Conservation (phyloP, 495 filamentous ascomycete species). For the Astrocystis sublimbata region DNA sequence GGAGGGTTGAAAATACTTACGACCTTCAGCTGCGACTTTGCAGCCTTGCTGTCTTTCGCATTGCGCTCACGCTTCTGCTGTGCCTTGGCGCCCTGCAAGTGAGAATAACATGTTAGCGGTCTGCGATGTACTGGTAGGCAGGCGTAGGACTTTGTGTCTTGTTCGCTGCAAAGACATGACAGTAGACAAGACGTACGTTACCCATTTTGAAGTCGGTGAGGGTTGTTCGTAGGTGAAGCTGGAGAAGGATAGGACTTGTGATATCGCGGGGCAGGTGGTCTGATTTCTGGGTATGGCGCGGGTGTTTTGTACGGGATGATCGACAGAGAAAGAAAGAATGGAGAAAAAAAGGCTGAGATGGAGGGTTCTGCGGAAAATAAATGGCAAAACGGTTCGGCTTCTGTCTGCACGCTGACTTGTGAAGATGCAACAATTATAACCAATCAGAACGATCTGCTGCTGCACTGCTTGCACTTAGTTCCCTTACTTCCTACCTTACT, state of each 20-base stretch:
- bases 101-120: constrained; percentile 21
- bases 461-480: too few relatives aligned
- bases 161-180: neutral
- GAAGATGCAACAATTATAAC: neutral
- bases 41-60: constrained; percentile 44
- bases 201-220: constrained; percentile 43
- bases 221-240: neutral
- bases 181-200: constrained; percentile 48
- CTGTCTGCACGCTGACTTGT: too few relatives aligned
- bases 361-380: neutral
- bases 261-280: constrained; percentile 20
- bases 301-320: constrained; percentile 21
- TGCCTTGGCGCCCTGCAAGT: constrained; percentile 57
- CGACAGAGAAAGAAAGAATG: constrained; percentile 17
- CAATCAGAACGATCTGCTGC: neutral
- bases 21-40: constrained; percentile 58
- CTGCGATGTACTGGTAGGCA: too few relatives aligned
- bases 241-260: neutral
- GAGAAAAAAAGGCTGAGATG: constrained; percentile 15
- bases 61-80: constrained; percentile 60
- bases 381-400: neutral
- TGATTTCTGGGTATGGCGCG: too few relatives aligned
- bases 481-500: too few relatives aligned
- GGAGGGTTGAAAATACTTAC: constrained; percentile 38
- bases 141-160: neutral